phyloP scores from a whole-genome alignment of 148 eudicot genomes.

The Rhododendron ovatum region DNA sequence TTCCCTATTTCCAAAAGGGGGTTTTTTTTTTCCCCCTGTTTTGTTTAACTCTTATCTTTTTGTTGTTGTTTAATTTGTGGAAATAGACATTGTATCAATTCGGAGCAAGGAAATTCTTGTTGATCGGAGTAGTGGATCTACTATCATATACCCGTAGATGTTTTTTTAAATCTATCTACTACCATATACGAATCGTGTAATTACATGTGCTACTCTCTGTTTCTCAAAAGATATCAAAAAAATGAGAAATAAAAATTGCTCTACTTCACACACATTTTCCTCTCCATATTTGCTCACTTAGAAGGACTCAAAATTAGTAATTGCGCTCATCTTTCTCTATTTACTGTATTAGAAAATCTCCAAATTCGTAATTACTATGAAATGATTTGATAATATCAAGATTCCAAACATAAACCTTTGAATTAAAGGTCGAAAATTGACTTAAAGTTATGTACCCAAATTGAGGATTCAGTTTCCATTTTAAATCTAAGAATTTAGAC shows the following conservation, averaged over 20 bases:
- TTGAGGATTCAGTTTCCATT: background rate
- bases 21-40: background rate
- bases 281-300: background rate
- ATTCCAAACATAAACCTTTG: background rate
- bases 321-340: background rate
- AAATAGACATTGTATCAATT: slow-evolving; percentile 25
- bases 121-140: slow-evolving; percentile 37
- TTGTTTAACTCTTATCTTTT: background rate
- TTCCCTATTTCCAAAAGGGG: too few relatives aligned
- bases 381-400: background rate
- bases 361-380: too few relatives aligned
- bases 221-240: background rate
- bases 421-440: background rate
- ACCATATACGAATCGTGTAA: too few relatives aligned
- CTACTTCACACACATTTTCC: background rate
- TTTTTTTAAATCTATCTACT: too few relatives aligned
- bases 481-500: background rate
- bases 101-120: slow-evolving; percentile 52
- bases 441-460: background rate
- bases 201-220: background rate
- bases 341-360: background rate
- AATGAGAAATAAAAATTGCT: background rate
- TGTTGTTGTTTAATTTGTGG: background rate
- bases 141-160: too few relatives aligned
- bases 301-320: background rate